Conservation (phyloP, 83 land plant species). For the Larix sibirica region DNA sequence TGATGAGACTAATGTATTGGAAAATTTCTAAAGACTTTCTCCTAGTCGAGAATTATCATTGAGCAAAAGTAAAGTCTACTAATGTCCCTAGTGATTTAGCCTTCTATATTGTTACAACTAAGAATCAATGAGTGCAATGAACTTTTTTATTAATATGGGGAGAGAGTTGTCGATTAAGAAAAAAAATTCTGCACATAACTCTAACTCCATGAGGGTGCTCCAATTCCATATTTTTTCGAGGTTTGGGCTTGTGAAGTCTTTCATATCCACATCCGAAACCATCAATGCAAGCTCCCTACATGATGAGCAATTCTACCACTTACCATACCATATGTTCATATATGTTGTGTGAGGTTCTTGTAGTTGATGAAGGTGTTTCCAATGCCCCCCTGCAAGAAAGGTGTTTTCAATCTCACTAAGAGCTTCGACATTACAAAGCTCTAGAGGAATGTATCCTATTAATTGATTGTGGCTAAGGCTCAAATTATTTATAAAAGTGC, state of each 20-base stretch:
- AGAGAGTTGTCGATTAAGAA: conserved; percentile 30
- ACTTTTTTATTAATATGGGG: conserved; percentile 18
- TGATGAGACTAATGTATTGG: conserved; percentile 31
- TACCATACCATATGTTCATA: conserved; percentile 27
- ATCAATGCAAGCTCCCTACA: conserved; percentile 32
- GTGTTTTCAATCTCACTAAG: conserved; percentile 39
- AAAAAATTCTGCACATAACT: conserved; percentile 33
- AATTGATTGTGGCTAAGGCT: conserved; percentile 40
- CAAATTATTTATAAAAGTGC: conserved; percentile 34
- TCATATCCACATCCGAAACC: conserved; percentile 39
- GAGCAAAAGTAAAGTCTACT: conserved; percentile 34
- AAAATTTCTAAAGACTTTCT: conserved; percentile 39
- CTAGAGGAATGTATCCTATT: conserved; percentile 40
- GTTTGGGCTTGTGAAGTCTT: conserved; percentile 42
- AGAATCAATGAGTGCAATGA: conserved; percentile 26
- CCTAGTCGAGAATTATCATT: conserved; percentile 41
- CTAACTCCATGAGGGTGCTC: conserved; percentile 30
- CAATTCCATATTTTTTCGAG: conserved; percentile 40
- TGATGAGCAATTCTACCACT: conserved; percentile 40
- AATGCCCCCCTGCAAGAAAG: conserved; percentile 30
- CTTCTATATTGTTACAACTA: conserved; percentile 24
- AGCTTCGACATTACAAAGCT: conserved; percentile 34
- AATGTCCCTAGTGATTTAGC: conserved; percentile 37
- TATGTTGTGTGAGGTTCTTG: conserved; percentile 33
- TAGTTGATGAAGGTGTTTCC: conserved; percentile 29